Conservation (phyloP, 1,139 yeast species). For the Suhomyces panamericanus region DNA sequence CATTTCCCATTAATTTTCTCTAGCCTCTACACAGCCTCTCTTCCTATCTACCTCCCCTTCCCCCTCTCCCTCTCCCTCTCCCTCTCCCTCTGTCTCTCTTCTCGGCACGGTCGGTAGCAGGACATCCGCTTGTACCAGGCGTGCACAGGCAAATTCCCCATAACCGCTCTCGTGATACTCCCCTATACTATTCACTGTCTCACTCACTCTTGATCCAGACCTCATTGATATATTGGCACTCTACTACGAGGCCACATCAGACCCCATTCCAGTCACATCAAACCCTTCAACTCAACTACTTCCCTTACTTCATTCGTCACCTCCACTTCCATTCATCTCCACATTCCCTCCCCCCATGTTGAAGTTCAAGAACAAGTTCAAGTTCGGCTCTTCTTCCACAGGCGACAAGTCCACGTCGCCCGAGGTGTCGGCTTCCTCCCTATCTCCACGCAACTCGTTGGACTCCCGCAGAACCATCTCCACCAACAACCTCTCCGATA, state of each 20-base stretch:
- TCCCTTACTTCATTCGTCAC: neutral
- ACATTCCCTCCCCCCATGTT: conserved; percentile 28
- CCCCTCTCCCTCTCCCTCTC: too few species aligned
- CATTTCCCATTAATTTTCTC: too few species aligned
- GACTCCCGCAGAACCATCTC: conserved; percentile 32
- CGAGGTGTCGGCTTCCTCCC: conserved; percentile 13
- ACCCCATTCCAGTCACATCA: neutral
- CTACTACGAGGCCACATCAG: too few species aligned
- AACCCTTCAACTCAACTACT: neutral
- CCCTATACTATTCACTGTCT: conserved; percentile 1
- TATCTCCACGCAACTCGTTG: conserved; percentile 25
- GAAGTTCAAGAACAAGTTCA: conserved; percentile 49
- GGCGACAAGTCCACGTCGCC: conserved; percentile 21
- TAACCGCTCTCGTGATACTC: conserved; percentile 4
- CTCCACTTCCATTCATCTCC: neutral
- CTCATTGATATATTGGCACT: too few species aligned
- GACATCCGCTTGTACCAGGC: conserved; percentile 1
- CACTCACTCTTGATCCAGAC: too few species aligned
- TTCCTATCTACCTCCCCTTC: too few species aligned
- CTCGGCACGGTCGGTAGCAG: neutral
- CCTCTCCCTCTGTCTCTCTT: too few species aligned
- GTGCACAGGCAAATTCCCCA: neutral
- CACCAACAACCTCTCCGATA: conserved; percentile 26
- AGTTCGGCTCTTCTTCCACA: conserved; percentile 37
- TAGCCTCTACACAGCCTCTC: too few species aligned